These are phyloP conservation scores for Nannizziopsis barbatae DNA, from an alignment of 2,329 filamentous ascomycete genomes.

Conservation along the genomic window DNA sequence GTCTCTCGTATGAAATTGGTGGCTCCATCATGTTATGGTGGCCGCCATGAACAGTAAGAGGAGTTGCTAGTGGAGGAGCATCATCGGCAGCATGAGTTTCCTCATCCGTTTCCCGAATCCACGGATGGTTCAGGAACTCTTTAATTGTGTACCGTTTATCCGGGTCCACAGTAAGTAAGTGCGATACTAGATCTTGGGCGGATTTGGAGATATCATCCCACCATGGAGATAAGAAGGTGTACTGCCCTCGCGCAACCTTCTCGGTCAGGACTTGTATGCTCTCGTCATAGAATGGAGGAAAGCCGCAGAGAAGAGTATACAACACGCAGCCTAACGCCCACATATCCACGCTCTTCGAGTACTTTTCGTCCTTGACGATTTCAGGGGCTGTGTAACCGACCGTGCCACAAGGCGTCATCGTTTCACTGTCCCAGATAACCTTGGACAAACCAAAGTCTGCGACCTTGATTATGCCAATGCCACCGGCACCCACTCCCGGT, in stretches of 20 bases:
- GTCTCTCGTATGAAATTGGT: conserved; percentile 46
- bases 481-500: conserved; percentile 67
- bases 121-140: conserved; percentile 88
- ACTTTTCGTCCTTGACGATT: conserved; percentile 97
- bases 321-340: conserved; percentile 95
- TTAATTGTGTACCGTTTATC: conserved; percentile 89
- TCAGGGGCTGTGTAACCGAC: conserved; percentile 97
- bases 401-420: conserved; percentile 98
- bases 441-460: conserved; percentile 97
- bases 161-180: conserved; percentile 86
- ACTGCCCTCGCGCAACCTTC: conserved; percentile 93
- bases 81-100: conserved; percentile 56
- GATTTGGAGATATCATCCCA: conserved; percentile 98
- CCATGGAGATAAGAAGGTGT: conserved; percentile 96
- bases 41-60: conserved; percentile 43
- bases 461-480: conserved; percentile 92
- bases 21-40: conserved; percentile 49
- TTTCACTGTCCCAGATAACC: conserved; percentile 95
- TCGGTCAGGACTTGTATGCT: conserved; percentile 94
- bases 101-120: conserved; percentile 66
- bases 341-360: conserved; percentile 99
- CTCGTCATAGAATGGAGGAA: conserved; percentile 97
- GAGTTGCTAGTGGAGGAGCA: conserved; percentile 61
- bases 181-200: conserved; percentile 85
- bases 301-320: conserved; percentile 92